phyloP scores from a whole-genome alignment of 768 basidiomycete species.

The Roridomyces roridus region DNA sequence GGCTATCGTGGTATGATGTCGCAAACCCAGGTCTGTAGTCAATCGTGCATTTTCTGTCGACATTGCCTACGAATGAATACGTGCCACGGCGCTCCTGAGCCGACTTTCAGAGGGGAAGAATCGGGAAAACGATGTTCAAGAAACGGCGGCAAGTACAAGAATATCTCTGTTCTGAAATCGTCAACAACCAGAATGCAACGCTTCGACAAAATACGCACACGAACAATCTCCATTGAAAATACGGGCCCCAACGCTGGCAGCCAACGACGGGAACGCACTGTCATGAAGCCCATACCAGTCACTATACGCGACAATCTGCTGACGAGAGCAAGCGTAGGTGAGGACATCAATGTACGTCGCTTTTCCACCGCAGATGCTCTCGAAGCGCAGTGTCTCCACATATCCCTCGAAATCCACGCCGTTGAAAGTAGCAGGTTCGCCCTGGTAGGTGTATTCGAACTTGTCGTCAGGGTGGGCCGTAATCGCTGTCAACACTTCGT shows the following conservation, averaged over 20 bases:
- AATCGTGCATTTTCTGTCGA: too few relatives aligned
- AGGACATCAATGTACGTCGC: constrained; percentile 23
- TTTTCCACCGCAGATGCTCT: constrained; percentile 17
- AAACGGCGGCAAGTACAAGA: too few relatives aligned
- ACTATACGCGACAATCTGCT: background rate
- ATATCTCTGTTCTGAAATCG: too few relatives aligned
- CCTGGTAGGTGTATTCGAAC: background rate
- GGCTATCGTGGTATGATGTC: too few relatives aligned
- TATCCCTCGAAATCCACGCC: constrained; percentile 3
- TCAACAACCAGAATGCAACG: too few relatives aligned
- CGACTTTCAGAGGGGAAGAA: too few relatives aligned
- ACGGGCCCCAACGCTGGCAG: background rate
- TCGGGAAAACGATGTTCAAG: too few relatives aligned
- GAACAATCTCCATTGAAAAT: background rate
- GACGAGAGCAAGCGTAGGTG: background rate
- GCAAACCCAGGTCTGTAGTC: too few relatives aligned
- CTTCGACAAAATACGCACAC: too few relatives aligned
- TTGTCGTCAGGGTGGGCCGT: background rate
- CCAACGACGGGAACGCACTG: background rate
- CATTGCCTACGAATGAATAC: too few relatives aligned
- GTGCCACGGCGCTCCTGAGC: too few relatives aligned
- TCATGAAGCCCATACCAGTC: background rate
- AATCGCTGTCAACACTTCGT: constrained; percentile 13
- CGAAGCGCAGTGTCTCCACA: constrained; percentile 12
- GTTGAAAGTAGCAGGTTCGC: background rate